Evolutionary conservation across 257 asterid genomes (phyloP).

Genomic region (Prunella vulgaris): DNA sequence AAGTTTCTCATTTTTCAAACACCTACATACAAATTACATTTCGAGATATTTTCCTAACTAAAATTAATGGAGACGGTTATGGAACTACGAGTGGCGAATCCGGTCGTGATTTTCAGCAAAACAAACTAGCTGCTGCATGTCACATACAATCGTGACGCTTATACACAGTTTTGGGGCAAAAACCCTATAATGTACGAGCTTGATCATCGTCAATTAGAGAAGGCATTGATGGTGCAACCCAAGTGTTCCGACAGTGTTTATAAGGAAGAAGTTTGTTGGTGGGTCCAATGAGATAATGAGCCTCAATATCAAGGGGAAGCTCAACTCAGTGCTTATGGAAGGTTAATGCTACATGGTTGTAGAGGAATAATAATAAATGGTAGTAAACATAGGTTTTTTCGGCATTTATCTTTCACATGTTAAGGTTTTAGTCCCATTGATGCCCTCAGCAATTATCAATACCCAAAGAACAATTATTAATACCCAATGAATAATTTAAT

Average conservation of each 20-base stretch:
- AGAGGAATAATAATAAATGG: neutral
- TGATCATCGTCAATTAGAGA: slow-evolving; percentile 46
- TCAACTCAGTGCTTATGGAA: slow-evolving; percentile 45
- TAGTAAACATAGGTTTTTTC: no score
- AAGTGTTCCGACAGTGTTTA: slow-evolving; percentile 54
- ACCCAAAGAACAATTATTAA: no score
- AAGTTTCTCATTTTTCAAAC: no score
- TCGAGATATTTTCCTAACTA: no score
- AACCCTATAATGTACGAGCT: slow-evolving; percentile 41
- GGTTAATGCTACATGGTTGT: slow-evolving; percentile 62
- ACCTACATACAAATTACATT: no score
- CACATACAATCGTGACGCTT: slow-evolving; percentile 38
- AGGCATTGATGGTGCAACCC: slow-evolving; percentile 43
- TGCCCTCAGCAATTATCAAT: no score
- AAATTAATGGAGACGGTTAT: slow-evolving; percentile 22
- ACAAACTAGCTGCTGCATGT: slow-evolving; percentile 53
- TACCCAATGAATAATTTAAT: no score
- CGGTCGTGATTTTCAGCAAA: slow-evolving; percentile 64
- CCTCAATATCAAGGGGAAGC: slow-evolving; percentile 47
- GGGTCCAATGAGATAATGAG: slow-evolving; percentile 65
- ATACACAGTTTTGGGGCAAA: slow-evolving; percentile 51
- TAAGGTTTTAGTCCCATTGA: no score
- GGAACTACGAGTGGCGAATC: slow-evolving; percentile 35
- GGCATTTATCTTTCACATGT: no score
- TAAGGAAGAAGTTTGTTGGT: slow-evolving; percentile 44